Base-by-base conservation (phyloP, 306 rosid genomes). In the Trichosanthes truncata region DNA sequence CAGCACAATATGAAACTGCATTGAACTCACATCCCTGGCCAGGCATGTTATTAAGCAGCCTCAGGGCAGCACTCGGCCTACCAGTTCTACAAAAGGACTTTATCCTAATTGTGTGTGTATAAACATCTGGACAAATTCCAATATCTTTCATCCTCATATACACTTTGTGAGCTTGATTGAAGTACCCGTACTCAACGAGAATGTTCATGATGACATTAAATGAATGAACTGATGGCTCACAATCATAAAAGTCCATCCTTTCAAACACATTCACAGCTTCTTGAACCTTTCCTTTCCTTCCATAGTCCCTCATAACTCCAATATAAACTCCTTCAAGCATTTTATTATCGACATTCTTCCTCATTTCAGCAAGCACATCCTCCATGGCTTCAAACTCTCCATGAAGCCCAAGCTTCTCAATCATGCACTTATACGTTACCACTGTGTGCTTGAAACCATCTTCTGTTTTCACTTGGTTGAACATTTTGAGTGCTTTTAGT, bases 241-340 rank as follows among this genome's bases (percentile, higher is more conserved):
- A 94, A 52, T 86, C 83, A 84, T 83, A 94, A 77, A 92, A 90
- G 17, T 92, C 97, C 98, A 94, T 92, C 85, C 89, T 85, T 45
- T 94, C 97, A 79, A 91, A 94, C 71, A 84, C 85, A 84, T 92
- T 73, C 26, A 92, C 90, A 0, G 98, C 96, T 85, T 89, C 94
- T 83, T 92, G 97, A 81, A 92, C 81, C 81, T 86, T 92, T 71
- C 97, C 93, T 81, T 79, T 88, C 69, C 87, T 92, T 38, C 98
- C 98, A 53, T 94, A 94, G 83, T 75, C 84, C 80, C 86, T 88
- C 86, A 92, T 91, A 60, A 90, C 94, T 51, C 91, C 89, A 20
- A 92, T 83, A 83, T 92, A 91, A 31, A 90, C 90, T 57, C 95
- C 97, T 82, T 94, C 97, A 3, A 92, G 80, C 29, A 88, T 74